Evolutionary conservation across 306 rosid species (phyloP).

Genomic region (Castanea mollissima): DNA sequence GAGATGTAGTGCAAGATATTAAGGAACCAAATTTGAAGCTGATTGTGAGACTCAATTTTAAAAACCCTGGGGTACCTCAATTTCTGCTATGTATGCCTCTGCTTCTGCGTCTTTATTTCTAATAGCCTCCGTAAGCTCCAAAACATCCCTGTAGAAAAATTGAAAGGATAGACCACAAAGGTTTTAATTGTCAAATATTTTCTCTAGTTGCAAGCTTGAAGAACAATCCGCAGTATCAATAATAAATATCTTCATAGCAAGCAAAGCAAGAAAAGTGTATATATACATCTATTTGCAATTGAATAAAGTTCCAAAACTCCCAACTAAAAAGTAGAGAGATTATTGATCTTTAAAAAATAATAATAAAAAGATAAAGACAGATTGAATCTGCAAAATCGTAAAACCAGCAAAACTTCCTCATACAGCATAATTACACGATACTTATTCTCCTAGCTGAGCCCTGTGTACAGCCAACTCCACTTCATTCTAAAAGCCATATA

Average conservation of each 20-base stretch:
- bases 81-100: slow-evolving; percentile 89
- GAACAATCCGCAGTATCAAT: not conserved
- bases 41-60: not conserved
- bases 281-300: not conserved
- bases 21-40: slow-evolving; percentile 11
- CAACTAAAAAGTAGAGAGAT: not conserved
- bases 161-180: slow-evolving; percentile 13
- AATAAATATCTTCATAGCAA: not conserved
- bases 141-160: slow-evolving; percentile 53
- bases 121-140: slow-evolving; percentile 81
- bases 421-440: not conserved
- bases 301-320: not conserved
- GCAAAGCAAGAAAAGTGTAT: not conserved
- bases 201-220: not conserved
- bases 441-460: not conserved
- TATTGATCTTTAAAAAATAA: not conserved
- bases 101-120: slow-evolving; percentile 83
- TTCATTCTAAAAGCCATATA: not conserved
- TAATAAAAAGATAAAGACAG: not conserved
- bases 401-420: too few relatives aligned
- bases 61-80: slow-evolving; percentile 58
- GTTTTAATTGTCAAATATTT: not conserved
- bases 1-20: not conserved
- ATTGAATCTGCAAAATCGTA: too few relatives aligned
- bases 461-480: not conserved